These are phyloP conservation scores for Ophiosphaerella korrae DNA, from an alignment of 2,329 filamentous ascomycete species.

Conservation along the genomic window DNA sequence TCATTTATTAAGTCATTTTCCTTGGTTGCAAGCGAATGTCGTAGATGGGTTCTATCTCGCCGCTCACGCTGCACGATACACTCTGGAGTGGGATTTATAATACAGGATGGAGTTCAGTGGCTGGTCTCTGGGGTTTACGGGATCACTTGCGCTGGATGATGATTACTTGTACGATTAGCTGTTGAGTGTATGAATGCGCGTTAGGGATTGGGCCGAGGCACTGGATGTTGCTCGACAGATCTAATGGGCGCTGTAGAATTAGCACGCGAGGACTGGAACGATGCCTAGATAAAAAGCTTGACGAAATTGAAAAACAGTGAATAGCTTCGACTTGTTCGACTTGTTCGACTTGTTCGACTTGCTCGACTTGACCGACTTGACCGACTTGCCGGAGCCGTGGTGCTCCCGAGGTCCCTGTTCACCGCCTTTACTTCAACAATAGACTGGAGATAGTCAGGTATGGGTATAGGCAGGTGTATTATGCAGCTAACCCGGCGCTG, in stretches of 20 bases:
- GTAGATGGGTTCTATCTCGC: slow-evolving; percentile 37
- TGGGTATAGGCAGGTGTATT: background rate
- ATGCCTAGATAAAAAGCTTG: slow-evolving; percentile 31
- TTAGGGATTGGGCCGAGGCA: slow-evolving; percentile 28
- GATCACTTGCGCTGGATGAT: slow-evolving; percentile 16
- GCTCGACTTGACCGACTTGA: too few species aligned
- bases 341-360: too few species aligned
- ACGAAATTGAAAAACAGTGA: slow-evolving; percentile 40
- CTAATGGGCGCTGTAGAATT: slow-evolving; percentile 14
- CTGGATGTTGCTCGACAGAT: slow-evolving; percentile 36
- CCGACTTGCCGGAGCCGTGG: too few species aligned
- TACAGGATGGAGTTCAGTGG: slow-evolving; percentile 35
- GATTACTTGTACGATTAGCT: slow-evolving; percentile 33
- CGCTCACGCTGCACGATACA: slow-evolving; percentile 39
- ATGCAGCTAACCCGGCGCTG: slow-evolving; percentile 17
- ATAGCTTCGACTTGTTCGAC: slow-evolving; percentile 14
- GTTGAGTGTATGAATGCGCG: slow-evolving; percentile 26
- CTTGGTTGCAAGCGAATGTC: slow-evolving; percentile 26
- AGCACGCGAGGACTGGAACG: slow-evolving; percentile 9
- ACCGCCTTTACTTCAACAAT: slow-evolving; percentile 15
- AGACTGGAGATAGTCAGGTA: background rate
- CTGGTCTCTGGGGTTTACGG: slow-evolving; percentile 18
- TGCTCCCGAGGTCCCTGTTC: slow-evolving; percentile 4
- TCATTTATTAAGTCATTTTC: slow-evolving; percentile 21
- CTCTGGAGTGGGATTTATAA: slow-evolving; percentile 27